Percentiles rank a stretch among this genome's conserved stretches.
phyloP scores from a whole-genome alignment of 2,329 filamentous ascomycete genomes.

The Aplosporella prunicola region DNA sequence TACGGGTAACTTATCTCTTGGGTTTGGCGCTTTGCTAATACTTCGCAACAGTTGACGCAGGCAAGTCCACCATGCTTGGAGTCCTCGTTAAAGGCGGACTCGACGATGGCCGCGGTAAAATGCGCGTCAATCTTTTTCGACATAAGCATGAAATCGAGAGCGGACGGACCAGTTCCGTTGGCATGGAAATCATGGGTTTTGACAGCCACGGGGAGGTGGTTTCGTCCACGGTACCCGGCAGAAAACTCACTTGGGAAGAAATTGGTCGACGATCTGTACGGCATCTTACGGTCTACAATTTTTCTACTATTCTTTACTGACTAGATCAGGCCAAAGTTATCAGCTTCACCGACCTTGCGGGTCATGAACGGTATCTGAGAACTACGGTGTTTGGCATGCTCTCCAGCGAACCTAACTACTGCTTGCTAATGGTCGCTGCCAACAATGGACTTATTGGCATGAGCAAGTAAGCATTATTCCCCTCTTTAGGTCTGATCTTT shows the following conservation, averaged over 20 bases:
- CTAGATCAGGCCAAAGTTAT: slow-evolving; percentile 68
- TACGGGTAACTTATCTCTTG: slow-evolving; percentile 24
- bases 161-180: slow-evolving; percentile 88
- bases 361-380: slow-evolving; percentile 87
- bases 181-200: slow-evolving; percentile 98
- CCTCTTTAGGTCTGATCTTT: neutral
- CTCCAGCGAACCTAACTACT: slow-evolving; percentile 94
- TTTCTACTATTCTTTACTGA: slow-evolving; percentile 13
- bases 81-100: slow-evolving; percentile 92
- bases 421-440: slow-evolving; percentile 93
- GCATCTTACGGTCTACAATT: neutral
- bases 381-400: slow-evolving; percentile 94
- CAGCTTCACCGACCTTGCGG: slow-evolving; percentile 88
- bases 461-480: slow-evolving; percentile 58
- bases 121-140: slow-evolving; percentile 88
- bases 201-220: slow-evolving; percentile 79
- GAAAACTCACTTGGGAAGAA: slow-evolving; percentile 92
- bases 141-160: slow-evolving; percentile 98
- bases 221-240: slow-evolving; percentile 68
- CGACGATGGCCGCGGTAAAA: slow-evolving; percentile 88
- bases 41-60: slow-evolving; percentile 63
- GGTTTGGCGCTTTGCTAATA: neutral
- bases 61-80: slow-evolving; percentile 91
- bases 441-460: slow-evolving; percentile 97
- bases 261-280: slow-evolving; percentile 76